phyloP scores from a whole-genome alignment of 805 yeast genomes.

The Wickerhamia fluorescens region DNA sequence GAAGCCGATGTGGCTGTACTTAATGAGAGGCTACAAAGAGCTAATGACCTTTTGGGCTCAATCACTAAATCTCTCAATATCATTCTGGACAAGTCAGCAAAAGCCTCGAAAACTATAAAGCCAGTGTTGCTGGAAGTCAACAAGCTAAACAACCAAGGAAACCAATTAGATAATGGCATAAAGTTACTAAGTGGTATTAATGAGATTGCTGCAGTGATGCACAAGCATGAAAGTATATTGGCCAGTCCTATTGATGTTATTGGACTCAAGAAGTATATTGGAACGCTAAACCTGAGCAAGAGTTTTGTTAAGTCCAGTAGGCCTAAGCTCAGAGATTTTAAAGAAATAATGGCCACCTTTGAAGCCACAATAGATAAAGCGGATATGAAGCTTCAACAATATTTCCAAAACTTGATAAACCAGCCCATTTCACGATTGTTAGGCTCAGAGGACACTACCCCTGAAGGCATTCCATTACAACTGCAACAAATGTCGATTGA shows the following conservation, averaged over 20 bases:
- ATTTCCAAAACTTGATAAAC: constrained; percentile 29
- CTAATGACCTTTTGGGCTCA: constrained; percentile 46
- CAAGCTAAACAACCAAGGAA: constrained; percentile 45
- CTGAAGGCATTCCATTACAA: neutral
- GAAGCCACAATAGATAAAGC: constrained; percentile 49
- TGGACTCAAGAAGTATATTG: constrained; percentile 32
- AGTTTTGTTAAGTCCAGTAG: constrained; percentile 39
- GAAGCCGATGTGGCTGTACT: constrained; percentile 81
- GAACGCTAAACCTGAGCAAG: constrained; percentile 32
- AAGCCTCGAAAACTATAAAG: constrained; percentile 56
- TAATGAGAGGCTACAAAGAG: constrained; percentile 60
- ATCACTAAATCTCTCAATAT: constrained; percentile 50
- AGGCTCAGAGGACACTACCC: constrained; percentile 26
- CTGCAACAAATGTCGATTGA: constrained; percentile 8
- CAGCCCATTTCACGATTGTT: constrained; percentile 30
- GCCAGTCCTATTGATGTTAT: constrained; percentile 27
- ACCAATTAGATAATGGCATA: constrained; percentile 52
- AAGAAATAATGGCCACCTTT: constrained; percentile 59
- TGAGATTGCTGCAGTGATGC: constrained; percentile 41
- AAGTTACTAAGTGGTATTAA: constrained; percentile 44
- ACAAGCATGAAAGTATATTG: constrained; percentile 32
- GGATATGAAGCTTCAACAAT: constrained; percentile 45
- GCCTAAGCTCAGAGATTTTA: constrained; percentile 44
- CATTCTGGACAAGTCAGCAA: constrained; percentile 46
- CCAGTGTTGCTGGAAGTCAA: constrained; percentile 67